These are phyloP conservation scores for Bruguiera sexangula DNA, from an alignment of 345 rosid species.

Conservation along the genomic window DNA sequence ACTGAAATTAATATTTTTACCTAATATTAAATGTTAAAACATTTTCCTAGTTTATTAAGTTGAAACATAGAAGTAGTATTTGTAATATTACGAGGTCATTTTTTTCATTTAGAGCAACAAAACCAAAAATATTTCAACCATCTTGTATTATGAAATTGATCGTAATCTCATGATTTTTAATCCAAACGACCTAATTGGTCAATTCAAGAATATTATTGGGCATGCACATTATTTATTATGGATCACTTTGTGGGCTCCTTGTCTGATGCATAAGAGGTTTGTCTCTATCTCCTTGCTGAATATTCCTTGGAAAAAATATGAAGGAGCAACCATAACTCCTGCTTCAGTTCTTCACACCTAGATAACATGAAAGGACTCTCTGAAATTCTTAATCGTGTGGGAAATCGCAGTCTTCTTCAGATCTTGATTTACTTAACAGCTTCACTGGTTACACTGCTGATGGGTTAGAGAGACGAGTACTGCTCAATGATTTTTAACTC, in stretches of 20 bases:
- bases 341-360: conserved; percentile 58
- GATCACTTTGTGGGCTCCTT: conserved; percentile 51
- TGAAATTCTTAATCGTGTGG: conserved; percentile 36
- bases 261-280: conserved; percentile 58
- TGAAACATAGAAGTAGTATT: too few relatives aligned
- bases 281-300: conserved; percentile 62
- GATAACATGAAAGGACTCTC: conserved; percentile 56
- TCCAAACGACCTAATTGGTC: not conserved
- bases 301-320: conserved; percentile 72
- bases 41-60: too few relatives aligned
- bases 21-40: too few relatives aligned
- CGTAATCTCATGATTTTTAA: too few relatives aligned
- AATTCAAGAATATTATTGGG: conserved; percentile 12
- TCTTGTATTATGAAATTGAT: too few relatives aligned
- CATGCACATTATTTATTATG: not conserved
- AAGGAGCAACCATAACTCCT: conserved; percentile 65
- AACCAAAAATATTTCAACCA: too few relatives aligned
- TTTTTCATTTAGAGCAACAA: too few relatives aligned
- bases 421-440: conserved; percentile 33
- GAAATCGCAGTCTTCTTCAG: conserved; percentile 29
- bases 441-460: conserved; percentile 4
- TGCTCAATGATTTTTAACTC: not conserved
- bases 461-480: not conserved
- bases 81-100: too few relatives aligned
- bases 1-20: too few relatives aligned